Evolutionary conservation across 352 stramenopile genomes (phyloP).

Genomic region (Paralagenidium karlingii): DNA sequence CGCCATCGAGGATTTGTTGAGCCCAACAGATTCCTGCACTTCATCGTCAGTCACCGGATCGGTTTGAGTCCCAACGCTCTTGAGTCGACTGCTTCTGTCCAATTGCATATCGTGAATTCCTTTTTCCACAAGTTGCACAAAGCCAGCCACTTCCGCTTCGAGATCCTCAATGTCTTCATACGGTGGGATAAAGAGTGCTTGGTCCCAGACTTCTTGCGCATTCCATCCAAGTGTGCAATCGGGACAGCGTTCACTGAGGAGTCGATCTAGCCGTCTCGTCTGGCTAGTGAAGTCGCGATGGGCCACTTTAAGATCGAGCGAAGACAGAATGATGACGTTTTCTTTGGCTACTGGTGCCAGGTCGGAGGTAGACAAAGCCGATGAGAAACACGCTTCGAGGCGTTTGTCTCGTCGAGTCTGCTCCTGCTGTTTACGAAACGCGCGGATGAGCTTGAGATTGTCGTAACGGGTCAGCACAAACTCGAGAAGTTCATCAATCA

Average conservation of each 20-base stretch:
- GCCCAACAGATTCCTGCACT: background rate
- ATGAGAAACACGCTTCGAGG: no score
- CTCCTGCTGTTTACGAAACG: no score
- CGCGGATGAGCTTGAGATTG: no score
- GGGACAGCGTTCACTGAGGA: no score
- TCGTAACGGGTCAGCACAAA: conserved; percentile 14
- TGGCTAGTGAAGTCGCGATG: no score
- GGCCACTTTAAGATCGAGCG: no score
- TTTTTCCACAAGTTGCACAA: conserved; percentile 20
- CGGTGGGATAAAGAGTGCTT: conserved; percentile 42
- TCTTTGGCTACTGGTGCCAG: no score
- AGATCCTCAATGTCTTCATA: conserved; percentile 36
- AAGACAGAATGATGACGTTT: no score
- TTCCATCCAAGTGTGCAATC: conserved; percentile 35
- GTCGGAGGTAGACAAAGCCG: no score
- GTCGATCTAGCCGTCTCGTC: no score
- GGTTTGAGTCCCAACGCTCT: background rate
- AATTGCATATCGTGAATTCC: no score
- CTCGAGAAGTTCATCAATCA: conserved; percentile 12
- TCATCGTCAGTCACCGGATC: background rate
- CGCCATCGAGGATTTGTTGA: background rate
- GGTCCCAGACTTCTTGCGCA: conserved; percentile 32
- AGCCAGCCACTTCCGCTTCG: conserved; percentile 16
- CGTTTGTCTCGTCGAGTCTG: no score
- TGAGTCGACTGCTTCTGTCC: background rate